phyloP scores from a whole-genome alignment of 2,329 filamentous ascomycete genomes.

The Sporothrix schenckii region DNA sequence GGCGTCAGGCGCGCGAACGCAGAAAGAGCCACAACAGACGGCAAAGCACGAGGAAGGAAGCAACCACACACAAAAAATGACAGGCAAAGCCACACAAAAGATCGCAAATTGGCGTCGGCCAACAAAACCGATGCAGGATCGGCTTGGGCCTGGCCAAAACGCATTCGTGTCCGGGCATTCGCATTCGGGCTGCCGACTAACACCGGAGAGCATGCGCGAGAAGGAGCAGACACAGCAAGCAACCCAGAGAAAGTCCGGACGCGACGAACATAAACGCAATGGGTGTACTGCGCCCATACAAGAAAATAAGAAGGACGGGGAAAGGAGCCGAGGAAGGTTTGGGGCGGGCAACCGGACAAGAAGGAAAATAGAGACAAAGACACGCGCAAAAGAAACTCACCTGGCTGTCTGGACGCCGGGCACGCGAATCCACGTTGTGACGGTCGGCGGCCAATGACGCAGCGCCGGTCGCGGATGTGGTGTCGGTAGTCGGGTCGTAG shows the following conservation, averaged over 20 bases:
- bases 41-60: background rate
- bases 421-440: conserved; percentile 49
- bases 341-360: background rate
- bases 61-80: background rate
- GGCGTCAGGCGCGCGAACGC: conserved; percentile 29
- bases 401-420: conserved; percentile 51
- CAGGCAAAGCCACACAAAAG: conserved; percentile 14
- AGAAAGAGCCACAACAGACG: conserved; percentile 28
- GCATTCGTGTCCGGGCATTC: conserved; percentile 13
- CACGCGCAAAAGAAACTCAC: conserved; percentile 38
- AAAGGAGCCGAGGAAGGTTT: background rate
- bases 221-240: background rate
- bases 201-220: background rate
- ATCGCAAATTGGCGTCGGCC: conserved; percentile 31
- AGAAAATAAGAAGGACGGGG: background rate
- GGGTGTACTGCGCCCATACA: background rate
- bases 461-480: conserved; percentile 45
- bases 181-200: conserved; percentile 8
- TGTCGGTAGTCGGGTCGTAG: conserved; percentile 59
- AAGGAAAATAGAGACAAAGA: background rate
- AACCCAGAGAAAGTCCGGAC: background rate
- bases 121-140: conserved; percentile 20
- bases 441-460: conserved; percentile 46
- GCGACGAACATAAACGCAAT: background rate
- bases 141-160: conserved; percentile 1